Conservation (phyloP, 2,329 filamentous ascomycete genomes). For the Cercospora citrullina region DNA sequence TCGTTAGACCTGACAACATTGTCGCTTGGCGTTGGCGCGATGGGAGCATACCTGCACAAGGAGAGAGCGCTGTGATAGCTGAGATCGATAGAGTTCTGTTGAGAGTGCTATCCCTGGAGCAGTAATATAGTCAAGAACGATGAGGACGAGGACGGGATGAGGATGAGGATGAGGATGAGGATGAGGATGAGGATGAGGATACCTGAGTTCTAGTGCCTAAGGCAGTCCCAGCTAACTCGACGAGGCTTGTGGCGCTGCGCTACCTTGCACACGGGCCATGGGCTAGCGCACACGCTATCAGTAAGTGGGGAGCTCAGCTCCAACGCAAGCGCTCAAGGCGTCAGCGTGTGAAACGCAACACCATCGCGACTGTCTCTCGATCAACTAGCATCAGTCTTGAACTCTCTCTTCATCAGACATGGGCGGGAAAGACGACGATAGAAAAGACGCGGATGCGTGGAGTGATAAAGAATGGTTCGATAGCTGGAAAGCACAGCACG, state of each 20-base stretch:
- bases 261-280: not conserved
- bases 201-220: no score
- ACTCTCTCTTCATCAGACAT: conserved; percentile 9
- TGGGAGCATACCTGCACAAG: no score
- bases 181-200: no score
- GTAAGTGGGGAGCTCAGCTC: not conserved
- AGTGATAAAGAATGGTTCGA: conserved; percentile 15
- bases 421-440: conserved; percentile 19
- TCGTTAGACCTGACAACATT: no score
- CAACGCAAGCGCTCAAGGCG: not conserved
- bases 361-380: not conserved
- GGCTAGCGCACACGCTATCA: not conserved
- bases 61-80: no score
- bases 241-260: not conserved
- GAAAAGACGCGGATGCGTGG: conserved; percentile 14
- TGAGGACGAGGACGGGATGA: no score
- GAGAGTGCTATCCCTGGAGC: no score
- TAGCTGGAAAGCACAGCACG: conserved; percentile 20
- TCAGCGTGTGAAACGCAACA: conserved; percentile 8
- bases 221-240: no score
- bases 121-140: no score
- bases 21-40: no score
- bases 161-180: no score
- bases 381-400: not conserved
- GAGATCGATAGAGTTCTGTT: no score